Percentiles rank a stretch among this genome's conserved stretches.
phyloP scores from a whole-genome alignment of 2,329 filamentous ascomycete species.

The Nigrospora osmanthi region DNA sequence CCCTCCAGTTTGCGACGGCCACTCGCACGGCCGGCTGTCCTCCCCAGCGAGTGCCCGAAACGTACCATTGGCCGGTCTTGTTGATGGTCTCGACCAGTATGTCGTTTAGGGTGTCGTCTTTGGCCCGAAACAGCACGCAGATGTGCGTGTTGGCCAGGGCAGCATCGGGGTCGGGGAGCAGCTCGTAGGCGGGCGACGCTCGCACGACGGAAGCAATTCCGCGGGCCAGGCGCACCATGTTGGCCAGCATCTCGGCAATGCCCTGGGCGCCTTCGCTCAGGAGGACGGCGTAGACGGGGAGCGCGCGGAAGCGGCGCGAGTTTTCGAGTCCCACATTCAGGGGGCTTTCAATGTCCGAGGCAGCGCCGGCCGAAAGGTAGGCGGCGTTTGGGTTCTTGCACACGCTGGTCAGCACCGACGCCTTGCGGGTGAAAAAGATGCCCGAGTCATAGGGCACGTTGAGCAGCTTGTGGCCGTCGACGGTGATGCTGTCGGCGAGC shows the following conservation, averaged over 20 bases:
- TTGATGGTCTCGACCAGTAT: conserved; percentile 68
- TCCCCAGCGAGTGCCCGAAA: conserved; percentile 74
- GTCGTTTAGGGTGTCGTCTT: conserved; percentile 54
- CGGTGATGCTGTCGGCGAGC: conserved; percentile 78
- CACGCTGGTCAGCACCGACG: conserved; percentile 48
- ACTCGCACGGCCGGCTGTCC: conserved; percentile 70
- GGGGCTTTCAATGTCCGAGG: conserved; percentile 59
- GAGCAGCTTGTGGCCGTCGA: conserved; percentile 85
- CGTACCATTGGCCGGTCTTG: conserved; percentile 64
- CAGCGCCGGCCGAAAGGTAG: conserved; percentile 52
- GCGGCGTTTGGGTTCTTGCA: conserved; percentile 82
- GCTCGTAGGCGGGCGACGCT: conserved; percentile 53
- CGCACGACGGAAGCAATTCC: conserved; percentile 56
- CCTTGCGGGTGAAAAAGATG: conserved; percentile 72
- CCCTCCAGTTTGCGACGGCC: conserved; percentile 80
- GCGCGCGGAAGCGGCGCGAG: conserved; percentile 79
- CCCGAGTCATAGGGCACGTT: conserved; percentile 95
- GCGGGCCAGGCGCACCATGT: conserved; percentile 66
- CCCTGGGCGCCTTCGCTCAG: conserved; percentile 65
- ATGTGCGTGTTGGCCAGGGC: conserved; percentile 52
- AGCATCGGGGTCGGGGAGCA: conserved; percentile 47
- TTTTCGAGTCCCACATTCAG: conserved; percentile 87
- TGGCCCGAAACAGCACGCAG: conserved; percentile 72
- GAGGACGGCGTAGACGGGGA: conserved; percentile 82
- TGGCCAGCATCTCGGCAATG: conserved; percentile 59